phyloP scores from a whole-genome alignment of 768 basidiomycete species.

The Lactarius akahatsu region DNA sequence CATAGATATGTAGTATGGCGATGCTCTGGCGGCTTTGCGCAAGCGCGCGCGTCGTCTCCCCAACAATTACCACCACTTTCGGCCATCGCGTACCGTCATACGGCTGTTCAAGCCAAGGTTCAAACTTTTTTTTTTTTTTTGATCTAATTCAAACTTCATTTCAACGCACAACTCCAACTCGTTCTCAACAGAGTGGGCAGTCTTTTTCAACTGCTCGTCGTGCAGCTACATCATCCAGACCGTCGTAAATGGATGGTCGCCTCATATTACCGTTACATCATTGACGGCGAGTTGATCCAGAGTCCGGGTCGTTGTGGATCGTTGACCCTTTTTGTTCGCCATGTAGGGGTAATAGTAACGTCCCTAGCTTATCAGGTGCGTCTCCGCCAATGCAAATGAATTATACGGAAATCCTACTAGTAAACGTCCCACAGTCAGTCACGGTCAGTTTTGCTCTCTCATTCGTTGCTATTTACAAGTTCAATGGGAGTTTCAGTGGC shows the following conservation, averaged over 20 bases:
- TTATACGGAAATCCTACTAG: background rate
- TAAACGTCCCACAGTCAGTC: constrained; percentile 44
- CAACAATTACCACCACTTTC: background rate
- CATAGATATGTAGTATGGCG: too few relatives aligned
- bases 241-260: constrained; percentile 24
- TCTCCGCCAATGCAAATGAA: background rate
- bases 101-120: background rate
- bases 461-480: background rate
- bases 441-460: constrained; percentile 46
- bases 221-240: background rate
- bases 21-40: too few relatives aligned
- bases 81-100: background rate
- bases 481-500: constrained; percentile 50
- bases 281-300: constrained; percentile 30
- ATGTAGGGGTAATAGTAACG: constrained; percentile 44
- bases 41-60: too few relatives aligned
- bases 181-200: background rate
- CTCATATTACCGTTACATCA: constrained; percentile 20
- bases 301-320: background rate
- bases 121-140: too few relatives aligned
- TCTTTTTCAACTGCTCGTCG: background rate
- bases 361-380: constrained; percentile 53
- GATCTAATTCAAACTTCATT: too few relatives aligned
- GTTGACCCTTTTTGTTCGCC: constrained; percentile 5
- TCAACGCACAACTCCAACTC: background rate